Evolutionary conservation across 306 rosid genomes (phyloP).

Genomic region (Echinosophora koreensis): DNA sequence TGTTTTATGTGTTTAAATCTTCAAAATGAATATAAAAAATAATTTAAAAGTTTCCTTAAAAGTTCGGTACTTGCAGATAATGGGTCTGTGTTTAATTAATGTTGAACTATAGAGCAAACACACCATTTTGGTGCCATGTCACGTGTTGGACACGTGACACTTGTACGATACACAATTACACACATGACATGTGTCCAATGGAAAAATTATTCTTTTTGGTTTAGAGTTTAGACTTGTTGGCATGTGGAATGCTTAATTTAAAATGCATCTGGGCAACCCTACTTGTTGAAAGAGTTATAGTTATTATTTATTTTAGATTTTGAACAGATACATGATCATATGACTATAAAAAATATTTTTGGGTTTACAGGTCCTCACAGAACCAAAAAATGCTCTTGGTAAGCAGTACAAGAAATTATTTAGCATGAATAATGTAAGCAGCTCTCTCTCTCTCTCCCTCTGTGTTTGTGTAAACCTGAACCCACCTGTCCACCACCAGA

Average conservation of each 20-base stretch:
- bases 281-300: conserved; percentile 27
- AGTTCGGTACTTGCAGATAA: background rate
- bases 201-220: background rate
- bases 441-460: conserved; percentile 6
- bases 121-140: too few relatives aligned
- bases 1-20: background rate
- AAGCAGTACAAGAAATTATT: conserved; percentile 94
- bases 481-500: background rate
- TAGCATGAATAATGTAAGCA: conserved; percentile 87
- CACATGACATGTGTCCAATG: too few relatives aligned
- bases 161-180: too few relatives aligned
- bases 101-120: too few relatives aligned
- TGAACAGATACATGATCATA: conserved; percentile 6
- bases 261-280: background rate
- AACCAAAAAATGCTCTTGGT: conserved; percentile 95
- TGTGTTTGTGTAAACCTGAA: conserved; percentile 9
- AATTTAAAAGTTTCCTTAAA: background rate
- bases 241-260: conserved; percentile 35
- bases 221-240: conserved; percentile 12
- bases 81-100: background rate
- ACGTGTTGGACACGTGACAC: too few relatives aligned
- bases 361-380: conserved; percentile 79
- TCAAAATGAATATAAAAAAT: background rate
- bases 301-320: background rate
- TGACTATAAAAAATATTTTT: conserved; percentile 36